A percentile compares a stretch with the other conserved stretches of the same genome.
phyloP scores from a whole-genome alignment of 805 yeast genomes.

The Ogataea paradorogensis region DNA sequence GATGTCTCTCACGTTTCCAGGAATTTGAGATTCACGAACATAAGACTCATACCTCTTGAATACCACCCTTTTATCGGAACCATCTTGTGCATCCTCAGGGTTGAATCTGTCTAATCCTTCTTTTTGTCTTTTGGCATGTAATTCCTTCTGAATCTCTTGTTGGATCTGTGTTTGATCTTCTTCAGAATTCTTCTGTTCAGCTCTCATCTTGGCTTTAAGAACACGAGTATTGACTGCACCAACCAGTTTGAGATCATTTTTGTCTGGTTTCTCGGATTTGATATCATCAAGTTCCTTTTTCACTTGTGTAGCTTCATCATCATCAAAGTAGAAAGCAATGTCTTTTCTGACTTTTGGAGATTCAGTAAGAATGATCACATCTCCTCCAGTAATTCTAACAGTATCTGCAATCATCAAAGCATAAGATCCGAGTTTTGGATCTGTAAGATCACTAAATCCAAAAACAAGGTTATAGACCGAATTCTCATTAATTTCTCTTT shows the following conservation, averaged over 20 bases:
- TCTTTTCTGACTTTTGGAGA: constrained; percentile 71
- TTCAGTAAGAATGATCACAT: constrained; percentile 66
- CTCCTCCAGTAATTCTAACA: constrained; percentile 59
- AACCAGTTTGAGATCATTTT: constrained; percentile 23
- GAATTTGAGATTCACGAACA: constrained; percentile 89
- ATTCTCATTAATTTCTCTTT: constrained; percentile 63
- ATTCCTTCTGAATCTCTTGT: constrained; percentile 74
- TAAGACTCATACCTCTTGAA: constrained; percentile 94
- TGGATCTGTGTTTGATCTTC: constrained; percentile 79
- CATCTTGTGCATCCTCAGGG: constrained; percentile 69
- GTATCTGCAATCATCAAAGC: constrained; percentile 80
- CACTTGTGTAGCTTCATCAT: constrained; percentile 53
- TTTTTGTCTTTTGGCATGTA: constrained; percentile 81
- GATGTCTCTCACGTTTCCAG: constrained; percentile 75
- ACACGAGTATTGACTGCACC: constrained; percentile 55
- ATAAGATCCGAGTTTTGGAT: constrained; percentile 55
- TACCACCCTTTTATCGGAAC: constrained; percentile 60
- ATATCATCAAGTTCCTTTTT: constrained; percentile 32
- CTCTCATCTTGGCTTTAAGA: constrained; percentile 73
- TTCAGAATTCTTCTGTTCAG: constrained; percentile 68
- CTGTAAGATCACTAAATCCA: constrained; percentile 67
- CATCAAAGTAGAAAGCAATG: constrained; percentile 72
- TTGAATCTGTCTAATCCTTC: constrained; percentile 82
- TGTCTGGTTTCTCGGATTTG: constrained; percentile 11
- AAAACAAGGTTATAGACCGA: constrained; percentile 72